phyloP scores from a whole-genome alignment of 139 green algal species.

The Zygnema circumcarinatum region DNA sequence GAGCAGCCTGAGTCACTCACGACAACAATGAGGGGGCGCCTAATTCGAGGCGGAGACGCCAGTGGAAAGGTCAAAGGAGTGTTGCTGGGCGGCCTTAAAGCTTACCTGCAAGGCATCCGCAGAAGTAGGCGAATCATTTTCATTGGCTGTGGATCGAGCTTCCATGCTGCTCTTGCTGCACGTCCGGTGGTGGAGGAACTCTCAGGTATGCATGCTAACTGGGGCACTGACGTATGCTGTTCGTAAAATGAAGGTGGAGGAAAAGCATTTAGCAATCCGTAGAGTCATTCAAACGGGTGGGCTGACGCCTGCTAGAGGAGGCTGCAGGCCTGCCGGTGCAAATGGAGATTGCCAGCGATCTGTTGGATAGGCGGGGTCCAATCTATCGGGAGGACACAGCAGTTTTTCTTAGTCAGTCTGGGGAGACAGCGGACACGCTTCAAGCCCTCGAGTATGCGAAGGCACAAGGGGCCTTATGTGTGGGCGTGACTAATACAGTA shows the following conservation, averaged over 20 bases:
- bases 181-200: constrained; percentile 57
- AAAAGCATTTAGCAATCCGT: too few relatives aligned
- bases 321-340: constrained; percentile 80
- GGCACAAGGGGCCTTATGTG: constrained; percentile 85
- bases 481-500: constrained; percentile 98
- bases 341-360: constrained; percentile 91
- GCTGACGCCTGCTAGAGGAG: too few relatives aligned
- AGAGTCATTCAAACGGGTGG: too few relatives aligned
- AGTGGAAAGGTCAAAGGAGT: constrained; percentile 47
- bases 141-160: constrained; percentile 91
- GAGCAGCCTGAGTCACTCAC: constrained; percentile 92
- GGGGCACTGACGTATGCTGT: background rate
- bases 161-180: constrained; percentile 83
- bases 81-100: constrained; percentile 54
- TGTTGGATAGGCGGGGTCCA: constrained; percentile 86
- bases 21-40: constrained; percentile 66
- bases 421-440: constrained; percentile 97
- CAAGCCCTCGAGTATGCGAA: constrained; percentile 84
- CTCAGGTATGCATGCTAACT: constrained; percentile 10
- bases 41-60: constrained; percentile 40
- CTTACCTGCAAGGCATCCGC: constrained; percentile 71
- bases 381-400: constrained; percentile 92
- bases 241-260: background rate
- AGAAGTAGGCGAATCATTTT: constrained; percentile 87
- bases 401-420: constrained; percentile 91